Evolutionary conservation across 768 basidiomycete species (phyloP).

Genomic region (Calocera cornea): DNA sequence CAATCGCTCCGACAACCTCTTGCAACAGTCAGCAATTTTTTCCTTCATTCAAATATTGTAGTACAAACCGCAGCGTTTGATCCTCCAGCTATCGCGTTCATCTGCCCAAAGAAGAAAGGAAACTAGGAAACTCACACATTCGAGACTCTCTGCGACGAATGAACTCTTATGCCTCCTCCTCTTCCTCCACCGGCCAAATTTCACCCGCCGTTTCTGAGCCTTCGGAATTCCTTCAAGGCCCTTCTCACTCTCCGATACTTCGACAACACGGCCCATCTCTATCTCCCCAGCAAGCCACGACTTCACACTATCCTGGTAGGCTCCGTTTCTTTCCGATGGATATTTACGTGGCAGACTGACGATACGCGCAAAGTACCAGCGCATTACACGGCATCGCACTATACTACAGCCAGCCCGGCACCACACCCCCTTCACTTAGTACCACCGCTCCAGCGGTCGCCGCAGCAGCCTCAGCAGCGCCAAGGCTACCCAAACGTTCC

Average conservation of each 20-base stretch:
- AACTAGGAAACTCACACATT: neutral
- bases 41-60: neutral
- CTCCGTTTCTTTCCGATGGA: neutral
- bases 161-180: neutral
- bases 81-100: neutral
- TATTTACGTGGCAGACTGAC: neutral
- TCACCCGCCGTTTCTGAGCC: neutral
- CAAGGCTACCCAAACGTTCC: neutral
- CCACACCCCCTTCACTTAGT: neutral
- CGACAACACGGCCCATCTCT: neutral
- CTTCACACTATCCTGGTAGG: neutral
- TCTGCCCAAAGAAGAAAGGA: neutral
- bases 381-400: neutral
- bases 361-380: neutral
- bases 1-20: constrained; percentile 79
- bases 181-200: neutral
- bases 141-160: neutral
- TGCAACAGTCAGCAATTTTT: constrained; percentile 37
- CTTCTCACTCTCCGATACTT: neutral
- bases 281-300: neutral
- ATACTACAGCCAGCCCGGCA: neutral
- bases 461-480: neutral
- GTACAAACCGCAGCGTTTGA: neutral
- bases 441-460: neutral
- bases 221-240: neutral